Conservation (phyloP, 2,329 filamentous ascomycete species). For the Exophiala viscosa region DNA sequence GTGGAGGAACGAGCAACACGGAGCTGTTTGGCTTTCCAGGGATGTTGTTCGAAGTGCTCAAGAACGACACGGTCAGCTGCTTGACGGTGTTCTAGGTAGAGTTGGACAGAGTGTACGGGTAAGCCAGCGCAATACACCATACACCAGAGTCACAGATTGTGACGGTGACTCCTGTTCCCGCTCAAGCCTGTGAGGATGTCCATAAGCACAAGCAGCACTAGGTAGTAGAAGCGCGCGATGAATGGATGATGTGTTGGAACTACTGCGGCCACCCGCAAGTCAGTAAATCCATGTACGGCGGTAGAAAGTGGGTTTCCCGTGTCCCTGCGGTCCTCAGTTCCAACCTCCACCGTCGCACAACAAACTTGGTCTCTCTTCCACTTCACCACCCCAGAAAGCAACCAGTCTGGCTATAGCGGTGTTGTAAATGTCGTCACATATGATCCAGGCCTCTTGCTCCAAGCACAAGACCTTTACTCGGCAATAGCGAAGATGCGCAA, state of each 20-base stretch:
- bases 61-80: slow-evolving; percentile 84
- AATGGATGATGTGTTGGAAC: too few relatives aligned
- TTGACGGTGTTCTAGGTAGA: slow-evolving; percentile 68
- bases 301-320: not conserved
- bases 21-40: slow-evolving; percentile 92
- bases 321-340: not conserved
- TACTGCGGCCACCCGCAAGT: too few relatives aligned
- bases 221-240: too few relatives aligned
- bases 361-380: not conserved
- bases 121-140: not conserved
- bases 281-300: not conserved
- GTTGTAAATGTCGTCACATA: slow-evolving; percentile 15
- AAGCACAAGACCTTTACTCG: slow-evolving; percentile 10
- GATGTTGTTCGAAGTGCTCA: slow-evolving; percentile 89
- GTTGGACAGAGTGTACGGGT: not conserved
- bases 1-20: slow-evolving; percentile 64
- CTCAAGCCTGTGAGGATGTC: too few relatives aligned
- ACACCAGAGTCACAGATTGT: too few relatives aligned
- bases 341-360: not conserved
- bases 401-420: slow-evolving; percentile 1
- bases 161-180: not conserved
- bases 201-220: too few relatives aligned
- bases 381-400: not conserved
- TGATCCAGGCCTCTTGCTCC: slow-evolving; percentile 8
- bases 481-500: slow-evolving; percentile 25